These are phyloP conservation scores for Nectriaceae sp. DNA, from an alignment of 2,329 filamentous ascomycete genomes.

Conservation along the genomic window DNA sequence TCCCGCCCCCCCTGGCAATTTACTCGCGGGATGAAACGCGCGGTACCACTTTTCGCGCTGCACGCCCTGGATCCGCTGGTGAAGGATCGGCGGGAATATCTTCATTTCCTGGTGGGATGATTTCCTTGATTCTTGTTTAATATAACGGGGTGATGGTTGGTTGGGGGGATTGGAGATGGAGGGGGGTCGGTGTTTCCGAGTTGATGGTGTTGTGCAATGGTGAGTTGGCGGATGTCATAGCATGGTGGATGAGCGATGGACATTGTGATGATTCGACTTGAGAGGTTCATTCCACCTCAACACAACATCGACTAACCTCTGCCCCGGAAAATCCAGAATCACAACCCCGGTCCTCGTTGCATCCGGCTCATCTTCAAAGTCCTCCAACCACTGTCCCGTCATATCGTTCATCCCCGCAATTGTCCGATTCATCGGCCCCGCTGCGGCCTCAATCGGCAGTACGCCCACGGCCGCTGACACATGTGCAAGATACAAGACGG, in stretches of 20 bases:
- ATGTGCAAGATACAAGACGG: slow-evolving; percentile 46
- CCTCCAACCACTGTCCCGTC: slow-evolving; percentile 46
- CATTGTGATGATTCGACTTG: too few relatives aligned
- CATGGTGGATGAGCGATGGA: too few relatives aligned
- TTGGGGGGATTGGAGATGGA: too few relatives aligned
- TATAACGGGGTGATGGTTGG: too few relatives aligned
- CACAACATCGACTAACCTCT: slow-evolving; percentile 43
- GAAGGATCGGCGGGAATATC: not conserved
- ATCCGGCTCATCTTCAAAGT: slow-evolving; percentile 26
- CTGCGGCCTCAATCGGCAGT: slow-evolving; percentile 51
- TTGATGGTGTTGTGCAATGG: too few relatives aligned
- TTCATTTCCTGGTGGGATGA: not conserved
- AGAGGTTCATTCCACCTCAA: slow-evolving; percentile 42
- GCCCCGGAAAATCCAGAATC: slow-evolving; percentile 52
- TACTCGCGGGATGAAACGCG: too few relatives aligned
- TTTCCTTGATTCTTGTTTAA: too few relatives aligned
- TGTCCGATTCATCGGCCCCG: slow-evolving; percentile 44
- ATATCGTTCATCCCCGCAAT: slow-evolving; percentile 52
- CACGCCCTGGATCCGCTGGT: too few relatives aligned
- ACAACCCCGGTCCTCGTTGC: slow-evolving; percentile 44
- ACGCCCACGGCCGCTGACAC: slow-evolving; percentile 51
- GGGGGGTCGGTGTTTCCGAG: too few relatives aligned
- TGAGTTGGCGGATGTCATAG: too few relatives aligned
- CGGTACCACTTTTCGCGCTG: too few relatives aligned
- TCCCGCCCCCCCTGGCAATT: too few relatives aligned